Percentiles rank a stretch among this genome's conserved stretches.
Evolutionary conservation across 371 early-diverging fungal genomes (phyloP).

Genomic region (Rhizomucor pusillus): DNA sequence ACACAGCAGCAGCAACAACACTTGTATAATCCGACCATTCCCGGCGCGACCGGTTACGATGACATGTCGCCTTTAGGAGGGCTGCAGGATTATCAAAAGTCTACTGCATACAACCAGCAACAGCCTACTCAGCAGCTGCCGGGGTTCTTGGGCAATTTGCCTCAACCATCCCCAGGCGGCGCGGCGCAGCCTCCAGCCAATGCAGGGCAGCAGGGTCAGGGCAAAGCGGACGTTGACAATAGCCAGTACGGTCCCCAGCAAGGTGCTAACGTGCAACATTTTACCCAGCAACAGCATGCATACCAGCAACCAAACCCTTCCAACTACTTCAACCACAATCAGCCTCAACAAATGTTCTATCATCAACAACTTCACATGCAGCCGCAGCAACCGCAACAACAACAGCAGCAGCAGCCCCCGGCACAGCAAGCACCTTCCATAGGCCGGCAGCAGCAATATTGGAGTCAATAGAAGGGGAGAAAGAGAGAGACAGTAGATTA

Average conservation of each 20-base stretch:
- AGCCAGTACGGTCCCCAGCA: conserved; percentile 10
- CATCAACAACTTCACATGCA: conserved; percentile 8
- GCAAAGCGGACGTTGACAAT: background rate
- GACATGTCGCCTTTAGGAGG: conserved; percentile 36
- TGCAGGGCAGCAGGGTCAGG: background rate
- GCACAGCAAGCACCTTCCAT: conserved; percentile 11
- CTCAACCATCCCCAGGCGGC: background rate
- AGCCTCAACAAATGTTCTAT: conserved; percentile 8
- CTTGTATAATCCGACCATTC: conserved; percentile 35
- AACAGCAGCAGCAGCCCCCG: conserved; percentile 10
- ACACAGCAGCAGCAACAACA: conserved; percentile 22
- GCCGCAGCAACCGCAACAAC: conserved; percentile 15
- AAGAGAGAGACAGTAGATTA: background rate
- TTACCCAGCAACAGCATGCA: conserved; percentile 14
- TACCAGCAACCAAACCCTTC: conserved; percentile 9
- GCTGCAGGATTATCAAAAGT: conserved; percentile 46
- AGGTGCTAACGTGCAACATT: conserved; percentile 16
- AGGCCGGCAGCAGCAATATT: conserved; percentile 10
- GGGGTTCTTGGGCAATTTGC: conserved; percentile 4
- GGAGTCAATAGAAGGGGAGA: conserved; percentile 11
- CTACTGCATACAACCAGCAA: conserved; percentile 5
- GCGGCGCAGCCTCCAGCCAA: conserved; percentile 1
- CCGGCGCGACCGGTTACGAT: conserved; percentile 34
- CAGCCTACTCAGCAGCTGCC: conserved; percentile 2
- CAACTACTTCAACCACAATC: conserved; percentile 5